A percentile compares a stretch with the other conserved stretches of the same genome.
These are phyloP conservation scores for Moelleriella libera DNA, from an alignment of 2,329 filamentous ascomycete species.

Conservation along the genomic window DNA sequence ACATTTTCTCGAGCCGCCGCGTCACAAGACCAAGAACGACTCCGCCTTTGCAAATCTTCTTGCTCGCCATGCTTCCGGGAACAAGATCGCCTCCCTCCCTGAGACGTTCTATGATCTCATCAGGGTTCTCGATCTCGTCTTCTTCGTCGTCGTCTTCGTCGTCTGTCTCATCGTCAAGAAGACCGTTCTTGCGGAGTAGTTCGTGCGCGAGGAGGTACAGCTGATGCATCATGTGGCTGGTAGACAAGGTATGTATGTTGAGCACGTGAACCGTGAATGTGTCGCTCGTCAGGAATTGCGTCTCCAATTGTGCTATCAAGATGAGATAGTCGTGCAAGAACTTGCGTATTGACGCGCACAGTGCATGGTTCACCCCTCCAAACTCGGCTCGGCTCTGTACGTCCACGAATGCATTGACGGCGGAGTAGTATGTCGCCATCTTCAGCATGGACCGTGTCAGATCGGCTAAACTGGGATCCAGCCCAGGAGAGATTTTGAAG, in stretches of 20 bases:
- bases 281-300: constrained; percentile 77
- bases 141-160: constrained; percentile 60
- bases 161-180: constrained; percentile 51
- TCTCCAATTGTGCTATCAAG: constrained; percentile 84
- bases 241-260: constrained; percentile 81
- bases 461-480: constrained; percentile 85
- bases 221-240: constrained; percentile 81
- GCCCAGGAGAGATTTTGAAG: constrained; percentile 65
- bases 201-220: constrained; percentile 80
- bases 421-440: constrained; percentile 87
- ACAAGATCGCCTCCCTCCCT: constrained; percentile 74
- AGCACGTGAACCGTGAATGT: constrained; percentile 87
- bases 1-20: constrained; percentile 73
- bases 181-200: constrained; percentile 72
- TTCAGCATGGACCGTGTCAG: constrained; percentile 79
- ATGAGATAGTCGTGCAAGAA: constrained; percentile 87
- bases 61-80: constrained; percentile 64
- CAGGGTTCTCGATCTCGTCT: constrained; percentile 64
- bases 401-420: constrained; percentile 84
- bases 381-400: constrained; percentile 88
- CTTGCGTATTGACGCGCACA: constrained; percentile 89
- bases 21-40: constrained; percentile 83
- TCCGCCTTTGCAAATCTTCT: constrained; percentile 94
- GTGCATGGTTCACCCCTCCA: constrained; percentile 85
- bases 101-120: constrained; percentile 82